These are phyloP conservation scores for Saccharum spontaneum DNA, from an alignment of 176 grass and related monocot species.

Conservation along the genomic window DNA sequence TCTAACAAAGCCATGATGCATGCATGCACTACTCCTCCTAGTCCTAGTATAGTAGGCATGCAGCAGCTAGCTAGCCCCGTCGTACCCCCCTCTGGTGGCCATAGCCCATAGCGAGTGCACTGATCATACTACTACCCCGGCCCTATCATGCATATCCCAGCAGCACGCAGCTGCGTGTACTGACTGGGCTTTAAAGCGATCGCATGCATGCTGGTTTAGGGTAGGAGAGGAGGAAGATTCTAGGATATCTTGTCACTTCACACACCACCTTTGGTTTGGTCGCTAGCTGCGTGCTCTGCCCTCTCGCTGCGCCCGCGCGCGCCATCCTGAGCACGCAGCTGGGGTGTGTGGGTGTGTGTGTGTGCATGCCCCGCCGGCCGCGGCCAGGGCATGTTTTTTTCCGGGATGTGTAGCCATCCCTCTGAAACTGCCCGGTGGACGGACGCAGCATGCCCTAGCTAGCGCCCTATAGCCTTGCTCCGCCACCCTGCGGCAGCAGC, in stretches of 20 bases:
- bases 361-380: constrained; percentile 17
- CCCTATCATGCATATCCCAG: neutral
- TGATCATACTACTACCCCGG: no score
- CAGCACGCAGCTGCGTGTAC: neutral
- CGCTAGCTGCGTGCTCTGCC: constrained; percentile 40
- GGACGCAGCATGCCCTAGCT: constrained; percentile 21
- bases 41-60: neutral
- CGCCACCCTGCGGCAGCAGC: neutral
- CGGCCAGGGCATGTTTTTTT: constrained; percentile 53
- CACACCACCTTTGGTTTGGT: constrained; percentile 43
- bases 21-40: neutral
- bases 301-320: constrained; percentile 20
- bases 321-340: no score
- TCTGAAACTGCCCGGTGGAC: neutral
- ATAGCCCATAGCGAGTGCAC: neutral
- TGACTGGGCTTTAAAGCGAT: constrained; percentile 34
- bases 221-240: constrained; percentile 47
- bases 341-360: no score
- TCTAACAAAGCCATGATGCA: neutral
- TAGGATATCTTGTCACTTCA: constrained; percentile 70
- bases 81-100: neutral
- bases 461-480: neutral
- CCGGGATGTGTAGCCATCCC: constrained; percentile 40
- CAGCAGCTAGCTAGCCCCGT: neutral
- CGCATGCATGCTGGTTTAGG: constrained; percentile 46